Conservation (phyloP, 1,284 basidiomycete genomes). For the Boletus subluridellus region DNA sequence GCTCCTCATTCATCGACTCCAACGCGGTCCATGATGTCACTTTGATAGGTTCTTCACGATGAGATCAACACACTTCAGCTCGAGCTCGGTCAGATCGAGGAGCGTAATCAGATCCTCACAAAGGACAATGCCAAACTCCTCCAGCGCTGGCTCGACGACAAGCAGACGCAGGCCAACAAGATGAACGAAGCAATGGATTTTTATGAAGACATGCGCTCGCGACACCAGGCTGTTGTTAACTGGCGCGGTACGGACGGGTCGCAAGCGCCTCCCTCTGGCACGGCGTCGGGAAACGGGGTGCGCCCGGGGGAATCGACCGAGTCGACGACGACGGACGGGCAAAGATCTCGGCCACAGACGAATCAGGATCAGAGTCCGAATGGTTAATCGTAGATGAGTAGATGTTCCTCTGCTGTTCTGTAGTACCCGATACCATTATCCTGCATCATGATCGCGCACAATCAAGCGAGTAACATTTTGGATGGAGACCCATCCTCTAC, state of each 20-base stretch:
- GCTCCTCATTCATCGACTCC: conserved; percentile 15
- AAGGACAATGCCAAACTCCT: conserved; percentile 93
- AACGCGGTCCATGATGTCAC: background rate
- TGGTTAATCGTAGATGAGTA: conserved; percentile 65
- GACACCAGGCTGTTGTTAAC: conserved; percentile 54
- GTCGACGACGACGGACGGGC: conserved; percentile 68
- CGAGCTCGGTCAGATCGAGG: conserved; percentile 85
- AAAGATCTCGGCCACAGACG: conserved; percentile 62
- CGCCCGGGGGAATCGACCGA: conserved; percentile 46
- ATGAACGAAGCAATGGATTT: conserved; percentile 92
- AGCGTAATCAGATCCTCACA: conserved; percentile 79
- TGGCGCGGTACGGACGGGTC: conserved; percentile 48
- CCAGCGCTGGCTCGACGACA: conserved; percentile 93
- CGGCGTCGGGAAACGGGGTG: conserved; percentile 69
- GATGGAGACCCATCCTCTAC: conserved; percentile 31
- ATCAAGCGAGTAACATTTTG: conserved; percentile 28
- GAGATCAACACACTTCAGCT: conserved; percentile 88
- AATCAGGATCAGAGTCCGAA: conserved; percentile 79
- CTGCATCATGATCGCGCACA: conserved; percentile 4
- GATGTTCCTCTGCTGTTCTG: conserved; percentile 1
- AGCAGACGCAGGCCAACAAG: conserved; percentile 88
- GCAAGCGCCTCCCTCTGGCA: conserved; percentile 23
- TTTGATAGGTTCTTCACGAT: conserved; percentile 80
- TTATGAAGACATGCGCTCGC: conserved; percentile 76
- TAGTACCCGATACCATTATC: conserved; percentile 27